These are phyloP conservation scores for Rhododendron vialii DNA, from an alignment of 148 eudicot genomes.

Conservation along the genomic window DNA sequence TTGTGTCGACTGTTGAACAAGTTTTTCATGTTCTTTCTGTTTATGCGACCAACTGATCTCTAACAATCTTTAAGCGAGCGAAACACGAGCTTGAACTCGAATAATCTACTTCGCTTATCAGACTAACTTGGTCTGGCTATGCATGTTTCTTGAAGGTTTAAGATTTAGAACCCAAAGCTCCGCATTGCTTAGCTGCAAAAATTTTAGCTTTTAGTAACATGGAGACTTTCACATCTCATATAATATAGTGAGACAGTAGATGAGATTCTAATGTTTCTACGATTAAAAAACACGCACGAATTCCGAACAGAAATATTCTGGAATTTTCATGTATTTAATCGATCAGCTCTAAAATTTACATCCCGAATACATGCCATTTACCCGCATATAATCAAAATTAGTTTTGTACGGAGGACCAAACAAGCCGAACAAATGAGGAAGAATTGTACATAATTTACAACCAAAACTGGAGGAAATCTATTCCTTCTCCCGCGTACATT, in stretches of 20 bases:
- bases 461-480: not conserved
- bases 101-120: not conserved
- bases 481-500: not conserved
- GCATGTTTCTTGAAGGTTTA: not conserved
- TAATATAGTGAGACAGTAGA: not conserved
- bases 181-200: not conserved
- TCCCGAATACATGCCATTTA: not conserved
- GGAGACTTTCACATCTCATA: too few relatives aligned
- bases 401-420: not conserved
- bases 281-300: not conserved
- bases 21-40: not conserved
- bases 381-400: not conserved
- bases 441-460: not conserved
- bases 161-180: not conserved
- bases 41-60: not conserved
- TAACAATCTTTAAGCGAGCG: not conserved
- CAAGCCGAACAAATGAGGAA: not conserved
- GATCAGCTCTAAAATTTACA: not conserved
- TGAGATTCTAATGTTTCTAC: not conserved
- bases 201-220: too few relatives aligned
- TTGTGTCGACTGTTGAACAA: not conserved
- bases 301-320: not conserved
- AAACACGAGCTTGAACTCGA: not conserved
- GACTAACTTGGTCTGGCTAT: not conserved
- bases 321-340: not conserved